Evolutionary conservation across 2,329 filamentous ascomycete species (phyloP).

Genomic region (Fusarium pseudograminearum): DNA sequence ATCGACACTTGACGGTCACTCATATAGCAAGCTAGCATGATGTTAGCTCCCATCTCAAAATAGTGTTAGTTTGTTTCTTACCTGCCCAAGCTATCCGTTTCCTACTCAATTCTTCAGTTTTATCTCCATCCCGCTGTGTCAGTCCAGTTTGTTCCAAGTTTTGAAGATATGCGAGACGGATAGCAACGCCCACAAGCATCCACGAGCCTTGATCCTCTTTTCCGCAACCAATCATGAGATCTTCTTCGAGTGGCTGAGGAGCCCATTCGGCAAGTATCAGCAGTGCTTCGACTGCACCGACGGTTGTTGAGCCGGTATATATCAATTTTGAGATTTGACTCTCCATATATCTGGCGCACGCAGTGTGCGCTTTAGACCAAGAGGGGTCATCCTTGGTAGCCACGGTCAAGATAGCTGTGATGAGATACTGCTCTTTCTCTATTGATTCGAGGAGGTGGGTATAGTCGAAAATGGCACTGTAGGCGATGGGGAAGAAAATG

Average conservation of each 20-base stretch:
- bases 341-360: conserved; percentile 78
- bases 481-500: conserved; percentile 76
- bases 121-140: conserved; percentile 68
- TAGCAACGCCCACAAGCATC: conserved; percentile 80
- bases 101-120: conserved; percentile 69
- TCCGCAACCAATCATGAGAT: conserved; percentile 74
- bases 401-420: conserved; percentile 77
- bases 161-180: conserved; percentile 77
- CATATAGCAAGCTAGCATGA: conserved; percentile 67
- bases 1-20: conserved; percentile 77
- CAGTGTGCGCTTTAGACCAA: conserved; percentile 71
- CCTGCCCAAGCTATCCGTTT: conserved; percentile 77
- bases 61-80: conserved; percentile 23
- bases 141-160: conserved; percentile 77
- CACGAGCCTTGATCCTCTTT: conserved; percentile 81
- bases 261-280: conserved; percentile 80
- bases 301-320: conserved; percentile 73
- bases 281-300: conserved; percentile 78
- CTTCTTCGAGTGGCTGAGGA: conserved; percentile 71
- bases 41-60: not conserved
- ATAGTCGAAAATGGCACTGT: conserved; percentile 67
- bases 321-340: conserved; percentile 74
- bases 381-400: conserved; percentile 77
- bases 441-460: conserved; percentile 66
- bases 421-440: conserved; percentile 71